Conservation (phyloP, 208 protist genomes). For the Wallacemonas rigidus region DNA sequence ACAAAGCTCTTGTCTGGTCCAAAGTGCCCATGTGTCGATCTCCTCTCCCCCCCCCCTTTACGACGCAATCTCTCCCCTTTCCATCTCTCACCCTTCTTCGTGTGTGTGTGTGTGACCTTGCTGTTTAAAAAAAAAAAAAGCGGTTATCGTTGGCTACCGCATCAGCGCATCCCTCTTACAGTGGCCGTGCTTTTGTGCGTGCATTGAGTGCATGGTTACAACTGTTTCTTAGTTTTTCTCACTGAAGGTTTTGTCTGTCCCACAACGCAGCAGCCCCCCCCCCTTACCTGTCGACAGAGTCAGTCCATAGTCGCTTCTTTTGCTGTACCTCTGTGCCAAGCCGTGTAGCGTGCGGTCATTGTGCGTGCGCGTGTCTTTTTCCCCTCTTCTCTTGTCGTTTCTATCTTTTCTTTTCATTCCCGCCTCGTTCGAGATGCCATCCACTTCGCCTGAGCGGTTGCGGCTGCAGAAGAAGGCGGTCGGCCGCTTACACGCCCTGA, state of each 20-base stretch:
- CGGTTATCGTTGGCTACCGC: not conserved
- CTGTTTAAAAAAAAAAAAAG: constrained; percentile 14
- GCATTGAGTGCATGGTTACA: too few species aligned
- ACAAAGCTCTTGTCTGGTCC: too few species aligned
- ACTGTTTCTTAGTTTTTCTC: too few species aligned
- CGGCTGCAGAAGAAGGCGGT: constrained; percentile 17
- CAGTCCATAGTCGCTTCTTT: too few species aligned
- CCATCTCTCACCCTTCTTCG: not conserved
- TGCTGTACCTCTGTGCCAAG: too few species aligned
- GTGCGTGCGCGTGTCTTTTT: not conserved
- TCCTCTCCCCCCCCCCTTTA: too few species aligned
- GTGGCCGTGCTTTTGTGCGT: not conserved
- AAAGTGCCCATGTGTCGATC: too few species aligned
- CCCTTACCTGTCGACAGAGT: too few species aligned
- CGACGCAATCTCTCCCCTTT: too few species aligned
- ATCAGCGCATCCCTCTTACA: not conserved
- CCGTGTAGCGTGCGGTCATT: not conserved
- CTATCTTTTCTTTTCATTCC: constrained; percentile 19
- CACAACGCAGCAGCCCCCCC: too few species aligned
- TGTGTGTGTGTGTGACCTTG: not conserved
- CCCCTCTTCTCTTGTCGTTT: constrained; percentile 1
- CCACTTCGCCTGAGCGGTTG: not conserved
- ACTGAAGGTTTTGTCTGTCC: too few species aligned
- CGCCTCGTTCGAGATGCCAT: not conserved
- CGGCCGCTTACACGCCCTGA: constrained; percentile 20